Evolutionary conservation across 306 rosid genomes (phyloP), one percentile per base, ranked within the genome.

Genomic region (Pachyrhizus erosus): DNA sequence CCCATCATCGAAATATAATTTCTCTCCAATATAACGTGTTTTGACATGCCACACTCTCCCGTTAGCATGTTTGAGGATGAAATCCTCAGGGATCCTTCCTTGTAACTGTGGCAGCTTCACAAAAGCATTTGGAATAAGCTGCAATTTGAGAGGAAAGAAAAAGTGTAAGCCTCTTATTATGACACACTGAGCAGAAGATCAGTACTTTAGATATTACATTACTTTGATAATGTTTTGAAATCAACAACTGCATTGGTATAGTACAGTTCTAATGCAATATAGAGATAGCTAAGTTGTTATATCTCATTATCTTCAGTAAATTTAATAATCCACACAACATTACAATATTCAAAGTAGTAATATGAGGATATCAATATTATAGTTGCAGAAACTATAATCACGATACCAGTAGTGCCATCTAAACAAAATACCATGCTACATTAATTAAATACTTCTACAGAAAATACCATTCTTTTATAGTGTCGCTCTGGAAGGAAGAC

Each of bases 51-150:
- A 86, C 23, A 48, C 72, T 74, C 45, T 67, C 37, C 84, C 84
- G 10, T 58, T 48, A 14, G 8, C 2, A 55, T 74, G 37, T 75
- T 49, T 78, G 0, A 86, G 84, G 26, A 73, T 79, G 23, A 75
- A 21, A 48, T 58, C 18, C 48, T 21, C 21, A 3, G 80, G 18
- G 11, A 66, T 21, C 45, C 20, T 69, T 48, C 24, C 60, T 49
- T 54, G 33, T 23, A 62, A 46, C 9, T 9, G 0, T 60, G 48
- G 7, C 45, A 82, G 9, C 6, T 5, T 52, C 54, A 82, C 70
- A 27, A 67, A 77, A 73, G 69, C 81, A 15, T 18, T 14, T 78
- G 89, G 89, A 0, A 86, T 78, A 40, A 7, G 74, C 86, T 86
- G 79, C 75, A 86, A 67, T 61, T 82, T 18, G 9, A 54, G 2